phyloP scores from a whole-genome alignment of 768 basidiomycete genomes.

The Cyathus striatus region DNA sequence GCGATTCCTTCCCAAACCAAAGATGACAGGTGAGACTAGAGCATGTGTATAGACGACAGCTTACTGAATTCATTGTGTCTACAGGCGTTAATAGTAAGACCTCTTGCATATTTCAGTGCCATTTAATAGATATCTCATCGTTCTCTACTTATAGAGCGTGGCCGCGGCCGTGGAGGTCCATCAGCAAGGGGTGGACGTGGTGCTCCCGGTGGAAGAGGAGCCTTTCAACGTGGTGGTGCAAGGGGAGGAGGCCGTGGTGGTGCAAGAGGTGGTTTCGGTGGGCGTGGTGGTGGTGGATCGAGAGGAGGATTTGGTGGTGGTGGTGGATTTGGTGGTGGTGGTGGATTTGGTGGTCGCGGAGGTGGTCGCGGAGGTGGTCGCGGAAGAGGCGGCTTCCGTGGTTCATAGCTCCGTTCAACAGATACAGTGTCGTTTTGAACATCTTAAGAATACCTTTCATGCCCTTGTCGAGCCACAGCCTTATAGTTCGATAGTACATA shows the following conservation, averaged over 20 bases:
- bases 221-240: conserved; percentile 42
- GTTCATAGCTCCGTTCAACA: too few relatives aligned
- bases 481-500: too few relatives aligned
- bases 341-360: conserved; percentile 35
- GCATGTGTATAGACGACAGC: too few relatives aligned
- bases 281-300: conserved; percentile 26
- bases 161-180: conserved; percentile 26
- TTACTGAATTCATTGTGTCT: too few relatives aligned
- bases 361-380: conserved; percentile 33
- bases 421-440: too few relatives aligned
- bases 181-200: too few relatives aligned
- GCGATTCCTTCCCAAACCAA: conserved; percentile 95
- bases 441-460: too few relatives aligned
- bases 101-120: too few relatives aligned
- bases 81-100: conserved; percentile 48
- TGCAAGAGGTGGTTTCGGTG: conserved; percentile 38
- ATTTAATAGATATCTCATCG: too few relatives aligned
- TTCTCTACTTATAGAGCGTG: conserved; percentile 34
- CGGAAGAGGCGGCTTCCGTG: conserved; percentile 39
- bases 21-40: conserved; percentile 68
- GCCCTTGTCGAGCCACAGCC: too few relatives aligned
- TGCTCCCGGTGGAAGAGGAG: conserved; percentile 28
- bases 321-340: conserved; percentile 41
- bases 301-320: conserved; percentile 32
- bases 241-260: too few relatives aligned